phyloP scores from a whole-genome alignment of 2,329 filamentous ascomycete species.

The Neocatenulostroma microsporum region DNA sequence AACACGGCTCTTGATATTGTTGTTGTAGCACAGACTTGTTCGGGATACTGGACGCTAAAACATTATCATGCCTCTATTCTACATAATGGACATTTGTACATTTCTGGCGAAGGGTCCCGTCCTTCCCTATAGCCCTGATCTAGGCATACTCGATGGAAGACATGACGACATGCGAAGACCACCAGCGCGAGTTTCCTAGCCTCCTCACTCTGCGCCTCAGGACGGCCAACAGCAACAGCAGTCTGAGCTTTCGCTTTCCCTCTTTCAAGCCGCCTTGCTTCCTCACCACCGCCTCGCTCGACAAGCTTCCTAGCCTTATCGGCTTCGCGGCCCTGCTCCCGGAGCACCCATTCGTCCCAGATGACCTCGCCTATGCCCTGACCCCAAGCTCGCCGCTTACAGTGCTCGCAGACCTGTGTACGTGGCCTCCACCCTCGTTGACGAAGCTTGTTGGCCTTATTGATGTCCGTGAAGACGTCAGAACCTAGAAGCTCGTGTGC shows the following conservation, averaged over 20 bases:
- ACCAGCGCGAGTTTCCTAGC: constrained; percentile 43
- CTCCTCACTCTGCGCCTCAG: constrained; percentile 39
- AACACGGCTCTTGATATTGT: no score
- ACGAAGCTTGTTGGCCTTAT: constrained; percentile 63
- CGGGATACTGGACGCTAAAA: no score
- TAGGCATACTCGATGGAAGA: constrained; percentile 61
- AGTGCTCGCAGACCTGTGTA: constrained; percentile 81
- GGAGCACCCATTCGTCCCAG: constrained; percentile 74
- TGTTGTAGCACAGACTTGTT: no score
- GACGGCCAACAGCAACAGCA: constrained; percentile 30
- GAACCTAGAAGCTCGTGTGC: constrained; percentile 82
- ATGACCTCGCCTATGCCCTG: constrained; percentile 70
- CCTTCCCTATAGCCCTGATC: constrained; percentile 38
- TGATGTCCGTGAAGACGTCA: constrained; percentile 78
- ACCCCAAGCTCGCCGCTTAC: constrained; percentile 76
- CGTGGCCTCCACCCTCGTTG: constrained; percentile 83
- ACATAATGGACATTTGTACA: constrained; percentile 30
- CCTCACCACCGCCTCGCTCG: constrained; percentile 29
- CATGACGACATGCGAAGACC: constrained; percentile 62
- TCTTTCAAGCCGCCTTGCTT: constrained; percentile 35
- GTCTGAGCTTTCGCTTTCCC: constrained; percentile 48
- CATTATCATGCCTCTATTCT: constrained; percentile 8
- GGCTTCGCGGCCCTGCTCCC: constrained; percentile 38
- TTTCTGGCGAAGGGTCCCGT: constrained; percentile 9
- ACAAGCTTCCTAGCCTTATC: constrained; percentile 35